Evolutionary conservation across 495 filamentous ascomycete species (phyloP), one percentile per base, ranked within the genome.

Genomic region (Hapsidospora chrysogenum): DNA sequence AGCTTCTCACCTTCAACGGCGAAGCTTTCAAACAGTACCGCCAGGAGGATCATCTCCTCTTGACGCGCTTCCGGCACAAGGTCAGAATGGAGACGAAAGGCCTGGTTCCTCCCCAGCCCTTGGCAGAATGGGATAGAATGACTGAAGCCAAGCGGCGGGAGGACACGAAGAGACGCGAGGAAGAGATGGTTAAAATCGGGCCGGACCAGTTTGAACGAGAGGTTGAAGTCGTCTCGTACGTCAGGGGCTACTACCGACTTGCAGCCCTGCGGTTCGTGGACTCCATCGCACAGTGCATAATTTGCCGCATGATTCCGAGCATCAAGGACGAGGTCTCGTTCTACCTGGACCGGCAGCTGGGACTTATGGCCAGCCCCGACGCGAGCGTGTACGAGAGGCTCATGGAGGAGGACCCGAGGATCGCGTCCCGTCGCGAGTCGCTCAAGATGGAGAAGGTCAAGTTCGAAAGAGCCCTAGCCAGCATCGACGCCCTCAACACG

Each of bases 201-300:
- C 51, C 51, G 4, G 67, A 72, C 44, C 48, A 52, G 3, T 69
- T 58, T 33, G 50, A 58, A 7, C 45, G 47, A 0, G 68, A 72
- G 34, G 44, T 72, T 1, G 48, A 49, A 9, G 58, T 70, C 8
- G 60, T 60, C 0, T 56, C 61, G 0, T 68, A 64, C 30, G 58
- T 70, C 9, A 43, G 66, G 0, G 68, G 61, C 0, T 70, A 72
- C 40, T 72, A 72, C 29, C 50, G 58, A 15, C 65, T 60, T 3
- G 63, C 66, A 1, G 59, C 58, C 1, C 43, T 55, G 16, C 57
- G 69, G 2, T 68, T 70, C 30, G 52, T 61, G 1, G 69, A 74
- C 41, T 50, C 49, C 13, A 57, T 65, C 0, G 56, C 60, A 3
- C 57, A 63, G 16, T 51, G 53, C 37, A 56, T 70, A 25, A 57